These are phyloP conservation scores for Cephalotrichum gorgonifer DNA, from an alignment of 2,329 filamentous ascomycete species.

Conservation along the genomic window DNA sequence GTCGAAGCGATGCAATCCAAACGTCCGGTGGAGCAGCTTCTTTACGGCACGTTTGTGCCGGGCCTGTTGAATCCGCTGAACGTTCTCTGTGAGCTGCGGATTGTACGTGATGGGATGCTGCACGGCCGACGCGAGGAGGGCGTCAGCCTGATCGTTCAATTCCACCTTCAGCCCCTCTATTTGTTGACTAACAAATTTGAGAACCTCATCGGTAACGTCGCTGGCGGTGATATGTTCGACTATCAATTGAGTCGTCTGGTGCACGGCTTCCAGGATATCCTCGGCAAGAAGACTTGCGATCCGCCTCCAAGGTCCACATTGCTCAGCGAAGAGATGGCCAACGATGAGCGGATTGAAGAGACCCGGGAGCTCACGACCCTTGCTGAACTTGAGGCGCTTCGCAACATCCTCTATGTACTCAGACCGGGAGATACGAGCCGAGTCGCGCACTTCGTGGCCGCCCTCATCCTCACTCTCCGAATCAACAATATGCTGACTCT, in stretches of 20 bases:
- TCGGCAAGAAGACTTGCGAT: conserved; percentile 6
- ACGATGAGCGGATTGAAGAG: conserved; percentile 9
- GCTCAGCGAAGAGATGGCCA: conserved; percentile 10
- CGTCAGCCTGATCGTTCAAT: not conserved
- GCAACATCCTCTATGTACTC: conserved; percentile 4
- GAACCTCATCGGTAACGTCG: not conserved
- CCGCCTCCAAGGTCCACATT: conserved; percentile 8
- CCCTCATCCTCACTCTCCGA: conserved; percentile 9
- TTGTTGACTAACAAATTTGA: conserved; percentile 26
- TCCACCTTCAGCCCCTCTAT: conserved; percentile 9
- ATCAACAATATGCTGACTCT: not conserved
- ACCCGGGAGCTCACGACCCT: conserved; percentile 16
- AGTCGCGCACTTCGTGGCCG: conserved; percentile 1
- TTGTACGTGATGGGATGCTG: conserved; percentile 12
- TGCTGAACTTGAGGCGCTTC: conserved; percentile 37
- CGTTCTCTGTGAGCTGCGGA: conserved; percentile 11
- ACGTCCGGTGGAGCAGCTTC: conserved; percentile 9
- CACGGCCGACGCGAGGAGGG: conserved; percentile 6
- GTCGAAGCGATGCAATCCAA: conserved; percentile 11
- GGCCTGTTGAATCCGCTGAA: conserved; percentile 17
- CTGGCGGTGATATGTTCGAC: not conserved
- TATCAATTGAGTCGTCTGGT: not conserved
- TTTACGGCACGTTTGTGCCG: conserved; percentile 9
- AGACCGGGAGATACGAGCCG: conserved; percentile 1
- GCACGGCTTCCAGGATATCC: conserved; percentile 6